Conservation (phyloP, 208 protist species). For the Trypanosomatidae sp. region DNA sequence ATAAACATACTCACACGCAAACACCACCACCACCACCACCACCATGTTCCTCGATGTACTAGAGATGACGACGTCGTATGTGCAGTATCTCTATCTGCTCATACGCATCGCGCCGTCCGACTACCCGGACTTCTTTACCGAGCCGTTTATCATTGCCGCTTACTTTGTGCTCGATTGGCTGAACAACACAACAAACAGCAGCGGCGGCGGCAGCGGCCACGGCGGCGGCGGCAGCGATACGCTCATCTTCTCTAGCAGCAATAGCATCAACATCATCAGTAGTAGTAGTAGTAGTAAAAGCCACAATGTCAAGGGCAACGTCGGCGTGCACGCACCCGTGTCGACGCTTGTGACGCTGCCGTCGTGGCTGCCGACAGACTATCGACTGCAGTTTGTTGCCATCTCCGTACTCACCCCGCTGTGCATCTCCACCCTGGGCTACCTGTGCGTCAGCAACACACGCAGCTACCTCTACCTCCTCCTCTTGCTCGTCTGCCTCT, state of each 20-base stretch:
- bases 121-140: conserved; percentile 25
- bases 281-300: conserved; percentile 12
- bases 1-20: not conserved
- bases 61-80: conserved; percentile 53
- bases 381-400: conserved; percentile 34
- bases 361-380: conserved; percentile 45
- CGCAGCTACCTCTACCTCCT: conserved; percentile 26
- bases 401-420: conserved; percentile 28
- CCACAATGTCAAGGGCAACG: not conserved
- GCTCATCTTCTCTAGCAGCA: not conserved
- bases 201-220: too few relatives aligned
- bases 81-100: conserved; percentile 58
- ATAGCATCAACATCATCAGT: conserved; percentile 8
- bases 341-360: conserved; percentile 19
- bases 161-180: conserved; percentile 16
- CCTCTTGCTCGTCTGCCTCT: conserved; percentile 14
- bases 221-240: not conserved
- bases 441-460: conserved; percentile 28
- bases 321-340: conserved; percentile 3
- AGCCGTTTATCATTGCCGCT: conserved; percentile 12
- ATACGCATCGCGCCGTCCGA: conserved; percentile 20
- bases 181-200: conserved; percentile 2
- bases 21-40: not conserved
- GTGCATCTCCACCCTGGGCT: conserved; percentile 21
- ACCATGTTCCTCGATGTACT: conserved; percentile 54